Conservation (phyloP, 257 asterid species). For the Solanum peruvianum region DNA sequence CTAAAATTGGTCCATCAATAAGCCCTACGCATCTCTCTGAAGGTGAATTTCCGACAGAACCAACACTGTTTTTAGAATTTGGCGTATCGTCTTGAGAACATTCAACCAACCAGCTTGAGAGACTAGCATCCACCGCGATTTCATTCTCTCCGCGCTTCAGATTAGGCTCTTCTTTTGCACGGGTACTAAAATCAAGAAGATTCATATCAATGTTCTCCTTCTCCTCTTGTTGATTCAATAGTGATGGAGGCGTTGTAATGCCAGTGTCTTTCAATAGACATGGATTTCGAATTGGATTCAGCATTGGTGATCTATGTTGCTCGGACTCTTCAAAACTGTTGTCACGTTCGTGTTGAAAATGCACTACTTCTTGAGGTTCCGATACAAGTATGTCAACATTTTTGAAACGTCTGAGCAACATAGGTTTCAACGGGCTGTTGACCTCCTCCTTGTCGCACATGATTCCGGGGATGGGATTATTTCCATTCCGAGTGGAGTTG, state of each 20-base stretch:
- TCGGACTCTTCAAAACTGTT: not conserved
- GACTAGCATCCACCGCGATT: conserved; percentile 44
- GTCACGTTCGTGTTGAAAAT: not conserved
- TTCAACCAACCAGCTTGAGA: conserved; percentile 59
- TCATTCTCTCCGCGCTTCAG: not conserved
- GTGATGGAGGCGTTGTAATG: not conserved
- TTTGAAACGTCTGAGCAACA: not conserved
- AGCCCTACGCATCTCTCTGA: conserved; percentile 23
- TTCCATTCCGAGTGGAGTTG: conserved; percentile 28
- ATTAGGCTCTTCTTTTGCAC: not conserved
- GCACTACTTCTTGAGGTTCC: not conserved
- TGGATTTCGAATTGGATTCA: conserved; percentile 10
- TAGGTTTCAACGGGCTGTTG: conserved; percentile 11
- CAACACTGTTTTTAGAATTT: not conserved
- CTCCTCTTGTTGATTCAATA: conserved; percentile 12
- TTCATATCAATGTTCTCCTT: conserved; percentile 11
- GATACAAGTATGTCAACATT: not conserved
- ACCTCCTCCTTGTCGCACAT: conserved; percentile 29
- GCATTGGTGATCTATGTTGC: not conserved
- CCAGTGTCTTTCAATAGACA: not conserved
- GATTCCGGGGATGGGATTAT: not conserved
- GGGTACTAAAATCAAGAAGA: not conserved
- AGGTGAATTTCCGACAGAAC: conserved; percentile 22
- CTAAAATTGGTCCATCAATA: conserved; percentile 22
- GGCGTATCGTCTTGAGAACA: conserved; percentile 10